Evolutionary conservation across 108 stramenopile species (phyloP), one percentile per base, ranked within the genome.

Genomic region (Mediolabrus comicus): DNA sequence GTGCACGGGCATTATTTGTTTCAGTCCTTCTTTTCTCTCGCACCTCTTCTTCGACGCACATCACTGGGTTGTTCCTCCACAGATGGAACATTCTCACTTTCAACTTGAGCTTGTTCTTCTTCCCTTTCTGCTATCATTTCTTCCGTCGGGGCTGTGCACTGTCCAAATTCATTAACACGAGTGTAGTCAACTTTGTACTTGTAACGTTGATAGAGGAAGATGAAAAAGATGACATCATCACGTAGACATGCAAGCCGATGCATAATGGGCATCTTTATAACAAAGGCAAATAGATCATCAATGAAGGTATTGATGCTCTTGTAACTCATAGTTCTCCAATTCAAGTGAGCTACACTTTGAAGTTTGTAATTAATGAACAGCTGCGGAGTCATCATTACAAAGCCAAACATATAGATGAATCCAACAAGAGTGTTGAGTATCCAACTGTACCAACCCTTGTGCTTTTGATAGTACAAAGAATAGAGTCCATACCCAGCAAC

Each of bases 361-460:
- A 94, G 75, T 69, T 91, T 91, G 86, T 94, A 94, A 62, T 96
- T 96, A 83, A 96, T 94, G 86, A 88, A 95, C 12, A 95, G 74
- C 84, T 96, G 95, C 2, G 95, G 95, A 28, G 90, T 93, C 94
- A 96, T 93, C 80, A 95, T 83, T 17, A 96, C 92, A 59, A 95
- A 95, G 1, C 91, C 95, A 53, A 96, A 93, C 67, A 92, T 86
- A 76, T 95, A 96, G 35, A 96, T 92, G 59, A 88, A 95, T 2
- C 89, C 86, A 26, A 88, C 84, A 2, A 85, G 65, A 16, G 75
- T 81, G 49, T 77, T 75, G 8, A 95, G 39, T 4, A 88, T 69
- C 91, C 91, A 96, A 41, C 71, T 84, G 83, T 92, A 96, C 89
- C 92, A 96, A 26, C 88, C 79, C 62, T 74, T 79, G 83, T 94